Conservation (phyloP, 345 rosid species). For the Citrus trifoliata region DNA sequence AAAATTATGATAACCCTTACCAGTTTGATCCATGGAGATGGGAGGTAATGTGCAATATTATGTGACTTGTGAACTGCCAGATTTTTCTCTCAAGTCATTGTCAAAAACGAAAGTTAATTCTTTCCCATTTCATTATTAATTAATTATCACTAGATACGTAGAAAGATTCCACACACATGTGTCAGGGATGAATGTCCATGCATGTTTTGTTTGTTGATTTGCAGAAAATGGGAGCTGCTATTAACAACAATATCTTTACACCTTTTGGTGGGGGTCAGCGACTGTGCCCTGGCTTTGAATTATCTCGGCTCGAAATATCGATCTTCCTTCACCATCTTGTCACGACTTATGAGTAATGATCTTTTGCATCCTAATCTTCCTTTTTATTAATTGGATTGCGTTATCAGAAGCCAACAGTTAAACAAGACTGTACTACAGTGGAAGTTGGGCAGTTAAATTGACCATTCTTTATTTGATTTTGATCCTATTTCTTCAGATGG, state of each 20-base stretch:
- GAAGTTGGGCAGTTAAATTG: background rate
- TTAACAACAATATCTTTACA: slow-evolving; percentile 62
- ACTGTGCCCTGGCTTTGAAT: slow-evolving; percentile 91
- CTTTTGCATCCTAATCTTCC: background rate
- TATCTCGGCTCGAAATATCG: slow-evolving; percentile 86
- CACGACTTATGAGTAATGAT: slow-evolving; percentile 58
- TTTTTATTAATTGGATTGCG: background rate
- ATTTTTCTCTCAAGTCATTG: background rate
- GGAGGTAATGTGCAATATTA: slow-evolving; percentile 42
- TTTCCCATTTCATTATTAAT: background rate
- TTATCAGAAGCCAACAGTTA: background rate
- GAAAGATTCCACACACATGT: background rate
- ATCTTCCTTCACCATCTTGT: slow-evolving; percentile 91
- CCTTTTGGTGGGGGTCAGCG: slow-evolving; percentile 99
- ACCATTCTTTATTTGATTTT: background rate
- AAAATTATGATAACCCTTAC: slow-evolving; percentile 70
- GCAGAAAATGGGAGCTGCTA: slow-evolving; percentile 58
- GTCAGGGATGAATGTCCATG: background rate
- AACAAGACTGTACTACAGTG: background rate
- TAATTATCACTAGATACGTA: too few relatives aligned
- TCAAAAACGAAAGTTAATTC: background rate
- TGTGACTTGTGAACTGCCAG: background rate
- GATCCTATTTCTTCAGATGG: slow-evolving; percentile 42
- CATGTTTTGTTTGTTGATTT: background rate
- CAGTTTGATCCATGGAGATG: slow-evolving; percentile 95